Conservation (phyloP, 495 filamentous ascomycete species). For the Rostrohypoxylon terebratum region DNA sequence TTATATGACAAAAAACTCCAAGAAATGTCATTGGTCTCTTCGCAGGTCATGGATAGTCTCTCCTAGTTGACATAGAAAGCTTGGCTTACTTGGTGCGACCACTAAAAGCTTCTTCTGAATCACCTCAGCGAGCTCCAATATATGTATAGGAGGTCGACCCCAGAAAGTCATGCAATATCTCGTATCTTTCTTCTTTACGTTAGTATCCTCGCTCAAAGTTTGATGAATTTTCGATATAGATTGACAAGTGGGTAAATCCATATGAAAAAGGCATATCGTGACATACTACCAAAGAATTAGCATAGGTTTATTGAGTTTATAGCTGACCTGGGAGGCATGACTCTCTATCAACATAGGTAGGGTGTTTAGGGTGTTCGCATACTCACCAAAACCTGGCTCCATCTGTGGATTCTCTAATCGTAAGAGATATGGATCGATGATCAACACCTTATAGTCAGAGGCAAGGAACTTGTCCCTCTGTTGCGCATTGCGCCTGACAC, state of each 20-base stretch:
- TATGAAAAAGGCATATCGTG: background rate
- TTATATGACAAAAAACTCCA: background rate
- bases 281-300: slow-evolving; percentile 42
- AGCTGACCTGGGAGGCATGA: background rate
- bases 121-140: slow-evolving; percentile 71
- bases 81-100: slow-evolving; percentile 72
- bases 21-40: slow-evolving; percentile 8
- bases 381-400: slow-evolving; percentile 68
- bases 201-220: slow-evolving; percentile 1
- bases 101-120: slow-evolving; percentile 73
- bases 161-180: slow-evolving; percentile 88
- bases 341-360: background rate
- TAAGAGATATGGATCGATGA: slow-evolving; percentile 78
- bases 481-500: slow-evolving; percentile 75
- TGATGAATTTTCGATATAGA: slow-evolving; percentile 10
- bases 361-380: slow-evolving; percentile 9
- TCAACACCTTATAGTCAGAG: slow-evolving; percentile 74
- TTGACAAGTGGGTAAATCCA: background rate
- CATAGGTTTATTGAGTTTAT: background rate
- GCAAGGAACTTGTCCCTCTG: slow-evolving; percentile 76
- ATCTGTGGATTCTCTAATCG: slow-evolving; percentile 69
- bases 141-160: slow-evolving; percentile 80
- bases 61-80: background rate
- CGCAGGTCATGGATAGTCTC: background rate
- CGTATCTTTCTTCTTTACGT: slow-evolving; percentile 63